Evolutionary conservation across 2,329 filamentous ascomycete genomes (phyloP).

Genomic region (Calonectria crousiana): DNA sequence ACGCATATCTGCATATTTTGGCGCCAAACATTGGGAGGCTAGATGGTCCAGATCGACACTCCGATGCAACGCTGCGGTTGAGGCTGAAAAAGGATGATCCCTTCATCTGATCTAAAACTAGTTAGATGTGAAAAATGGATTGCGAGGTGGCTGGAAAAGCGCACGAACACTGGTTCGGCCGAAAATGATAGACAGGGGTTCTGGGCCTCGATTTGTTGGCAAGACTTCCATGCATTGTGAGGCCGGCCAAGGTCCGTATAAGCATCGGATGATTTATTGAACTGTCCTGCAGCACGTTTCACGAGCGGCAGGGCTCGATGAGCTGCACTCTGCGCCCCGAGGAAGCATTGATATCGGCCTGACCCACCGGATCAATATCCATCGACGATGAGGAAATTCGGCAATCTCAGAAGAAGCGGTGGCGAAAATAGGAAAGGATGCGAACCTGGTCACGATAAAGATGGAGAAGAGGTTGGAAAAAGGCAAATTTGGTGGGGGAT

Average conservation of each 20-base stretch:
- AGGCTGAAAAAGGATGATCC: constrained; percentile 9
- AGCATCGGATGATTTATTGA: constrained; percentile 8
- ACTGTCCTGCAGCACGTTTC: constrained; percentile 8
- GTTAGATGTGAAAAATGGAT: background rate
- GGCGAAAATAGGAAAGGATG: background rate
- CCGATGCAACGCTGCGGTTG: constrained; percentile 2
- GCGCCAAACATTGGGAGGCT: constrained; percentile 1
- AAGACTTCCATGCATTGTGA: background rate
- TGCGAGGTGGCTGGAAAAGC: background rate
- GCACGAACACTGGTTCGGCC: constrained; percentile 10
- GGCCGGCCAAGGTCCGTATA: background rate
- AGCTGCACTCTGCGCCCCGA: constrained; percentile 14
- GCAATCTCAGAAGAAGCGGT: constrained; percentile 5
- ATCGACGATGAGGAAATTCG: background rate
- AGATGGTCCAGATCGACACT: background rate
- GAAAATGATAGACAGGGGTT: constrained; percentile 1
- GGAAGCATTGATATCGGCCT: constrained; percentile 13
- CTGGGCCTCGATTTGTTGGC: constrained; percentile 1
- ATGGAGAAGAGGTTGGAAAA: background rate
- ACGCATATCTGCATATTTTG: background rate
- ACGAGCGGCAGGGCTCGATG: constrained; percentile 1
- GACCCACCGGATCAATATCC: constrained; percentile 1
- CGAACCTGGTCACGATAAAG: background rate
- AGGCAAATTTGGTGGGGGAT: background rate
- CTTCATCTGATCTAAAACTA: constrained; percentile 1